Evolutionary conservation across 2,329 filamentous ascomycete genomes (phyloP).

Genomic region (Elsinoe batatas): DNA sequence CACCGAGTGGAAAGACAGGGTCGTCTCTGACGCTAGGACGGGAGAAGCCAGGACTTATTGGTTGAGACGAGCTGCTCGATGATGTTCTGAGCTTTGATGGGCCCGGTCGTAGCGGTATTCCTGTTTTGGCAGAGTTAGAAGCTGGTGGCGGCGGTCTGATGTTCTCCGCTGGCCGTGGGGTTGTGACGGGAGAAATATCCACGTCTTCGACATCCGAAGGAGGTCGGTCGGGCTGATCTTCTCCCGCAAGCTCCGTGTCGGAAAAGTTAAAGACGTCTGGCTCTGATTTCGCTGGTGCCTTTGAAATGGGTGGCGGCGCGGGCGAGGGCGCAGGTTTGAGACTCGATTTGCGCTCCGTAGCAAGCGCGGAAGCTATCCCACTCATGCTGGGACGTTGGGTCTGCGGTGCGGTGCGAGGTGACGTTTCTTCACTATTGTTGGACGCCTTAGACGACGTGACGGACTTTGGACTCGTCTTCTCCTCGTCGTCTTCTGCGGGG

Average conservation of each 20-base stretch:
- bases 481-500: not conserved
- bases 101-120: not conserved
- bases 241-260: not conserved
- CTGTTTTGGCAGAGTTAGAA: not conserved
- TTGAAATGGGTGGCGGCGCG: conserved; percentile 17
- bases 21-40: conserved; percentile 25
- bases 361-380: not conserved
- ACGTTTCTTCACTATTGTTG: not conserved
- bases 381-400: not conserved
- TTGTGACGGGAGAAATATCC: conserved; percentile 1
- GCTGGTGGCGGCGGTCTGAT: conserved; percentile 11
- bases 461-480: not conserved
- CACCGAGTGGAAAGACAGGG: conserved; percentile 21
- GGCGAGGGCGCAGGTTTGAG: not conserved
- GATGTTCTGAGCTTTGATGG: conserved; percentile 20
- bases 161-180: conserved; percentile 4
- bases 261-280: conserved; percentile 22
- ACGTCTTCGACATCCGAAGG: conserved; percentile 7
- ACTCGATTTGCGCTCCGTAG: conserved; percentile 8
- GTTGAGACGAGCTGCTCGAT: conserved; percentile 21
- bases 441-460: not conserved
- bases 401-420: not conserved
- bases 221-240: not conserved
- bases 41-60: conserved; percentile 26
- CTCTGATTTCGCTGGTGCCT: conserved; percentile 23